Evolutionary conservation across 1,139 yeast species (phyloP).

Genomic region (Yamadazyma membranifaciens): DNA sequence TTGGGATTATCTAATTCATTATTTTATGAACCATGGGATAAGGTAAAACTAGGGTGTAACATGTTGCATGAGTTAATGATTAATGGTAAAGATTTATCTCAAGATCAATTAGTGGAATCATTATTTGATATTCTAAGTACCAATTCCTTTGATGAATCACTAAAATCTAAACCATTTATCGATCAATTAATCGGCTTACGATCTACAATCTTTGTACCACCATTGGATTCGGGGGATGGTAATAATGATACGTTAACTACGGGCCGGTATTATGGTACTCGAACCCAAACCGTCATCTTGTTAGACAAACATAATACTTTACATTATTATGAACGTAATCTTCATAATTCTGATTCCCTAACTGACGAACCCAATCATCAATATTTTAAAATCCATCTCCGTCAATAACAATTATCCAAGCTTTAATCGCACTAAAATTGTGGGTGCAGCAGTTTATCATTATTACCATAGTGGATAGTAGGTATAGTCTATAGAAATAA

Average conservation of each 20-base stretch:
- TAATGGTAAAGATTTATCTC: constrained; percentile 23
- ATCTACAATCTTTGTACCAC: constrained; percentile 72
- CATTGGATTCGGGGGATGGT: constrained; percentile 31
- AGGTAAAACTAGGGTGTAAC: constrained; percentile 54
- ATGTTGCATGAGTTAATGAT: constrained; percentile 40
- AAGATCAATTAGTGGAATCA: constrained; percentile 45
- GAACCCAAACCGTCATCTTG: constrained; percentile 81
- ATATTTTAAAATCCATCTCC: constrained; percentile 7
- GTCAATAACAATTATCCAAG: constrained; percentile 12
- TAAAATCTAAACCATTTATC: constrained; percentile 22
- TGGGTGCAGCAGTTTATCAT: not conserved
- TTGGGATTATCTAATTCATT: constrained; percentile 63
- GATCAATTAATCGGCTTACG: constrained; percentile 45
- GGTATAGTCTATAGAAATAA: not conserved
- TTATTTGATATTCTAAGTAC: constrained; percentile 56
- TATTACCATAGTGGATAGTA: not conserved
- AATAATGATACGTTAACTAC: constrained; percentile 15
- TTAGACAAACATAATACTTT: constrained; percentile 48
- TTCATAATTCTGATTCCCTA: constrained; percentile 28
- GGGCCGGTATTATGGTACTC: constrained; percentile 75
- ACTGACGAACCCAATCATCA: constrained; percentile 4
- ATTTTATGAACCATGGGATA: constrained; percentile 69
- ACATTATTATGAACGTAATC: constrained; percentile 39
- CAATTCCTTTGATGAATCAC: constrained; percentile 36
- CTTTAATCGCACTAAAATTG: constrained; percentile 1